Evolutionary conservation across 768 basidiomycete species (phyloP), one percentile per base, ranked within the genome.

Genomic region (Coprinopsis marcescibilis): DNA sequence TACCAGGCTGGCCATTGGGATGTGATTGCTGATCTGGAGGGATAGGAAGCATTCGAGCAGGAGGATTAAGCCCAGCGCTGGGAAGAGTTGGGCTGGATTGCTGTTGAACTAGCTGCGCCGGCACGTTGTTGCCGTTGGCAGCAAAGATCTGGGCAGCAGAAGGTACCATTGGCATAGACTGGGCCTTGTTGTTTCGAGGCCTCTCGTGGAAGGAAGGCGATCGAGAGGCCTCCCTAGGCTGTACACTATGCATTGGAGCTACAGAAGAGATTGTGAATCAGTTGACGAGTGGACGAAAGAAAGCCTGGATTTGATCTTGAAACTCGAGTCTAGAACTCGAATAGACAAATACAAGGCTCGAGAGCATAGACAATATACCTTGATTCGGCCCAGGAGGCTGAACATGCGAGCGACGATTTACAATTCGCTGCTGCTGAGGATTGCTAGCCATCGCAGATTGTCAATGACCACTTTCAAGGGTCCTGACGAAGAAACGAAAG

Each of bases 91-190:
- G 74, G 52, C 71, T 69, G 38, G 72, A 64, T 43, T 77, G 77
- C 23, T 71, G 65, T 52, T 66, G 65, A 29, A 52, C 53, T 51
- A 65, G 65, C 55, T 32, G 67, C 60, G 38, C 68, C 66, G 70
- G 69, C 57, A 75, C 72, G 41, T 61, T 61, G 50, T 57, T 61
- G 58, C 55, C 57, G 51, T 50, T 65, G 54, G 61, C 56, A 42
- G 68, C 64, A 57, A 77, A 80, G 13, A 80, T 64, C 52, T 79
- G 77, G 13, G 52, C 46, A 58, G 75, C 66, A 40, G 79, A 71
- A 17, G 83, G 80, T 3, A 80, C 78, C 58, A 78, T 65, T 48
- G 83, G 78, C 69, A 84, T 70, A 0, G 83, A 80, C 52, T 78
- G 76, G 1, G 78, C 57, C 55, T 84, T 84, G 19, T 71, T 56